phyloP scores from a whole-genome alignment of 1,284 basidiomycete species.

The Cerrena zonata region DNA sequence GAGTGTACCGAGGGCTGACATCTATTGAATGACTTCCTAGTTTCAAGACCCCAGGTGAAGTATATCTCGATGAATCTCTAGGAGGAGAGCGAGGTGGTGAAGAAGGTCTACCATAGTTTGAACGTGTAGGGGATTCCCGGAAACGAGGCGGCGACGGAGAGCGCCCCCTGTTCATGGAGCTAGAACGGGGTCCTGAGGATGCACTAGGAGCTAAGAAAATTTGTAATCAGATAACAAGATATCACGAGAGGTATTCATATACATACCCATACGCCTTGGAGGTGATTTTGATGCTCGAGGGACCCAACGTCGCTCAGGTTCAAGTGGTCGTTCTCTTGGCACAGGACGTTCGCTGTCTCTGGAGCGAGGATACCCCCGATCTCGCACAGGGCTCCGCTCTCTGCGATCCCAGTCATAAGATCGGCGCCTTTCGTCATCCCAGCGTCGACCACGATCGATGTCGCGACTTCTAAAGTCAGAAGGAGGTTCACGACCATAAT shows the following conservation, averaged over 20 bases:
- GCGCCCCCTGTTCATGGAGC: slow-evolving; percentile 13
- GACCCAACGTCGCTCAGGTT: slow-evolving; percentile 20
- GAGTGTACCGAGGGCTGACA: slow-evolving; percentile 3
- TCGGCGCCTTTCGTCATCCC: slow-evolving; percentile 16
- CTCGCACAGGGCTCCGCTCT: slow-evolving; percentile 12
- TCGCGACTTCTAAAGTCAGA: slow-evolving; percentile 16
- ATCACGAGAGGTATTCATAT: background rate
- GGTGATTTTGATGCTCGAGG: slow-evolving; percentile 25
- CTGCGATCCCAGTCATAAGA: slow-evolving; percentile 14
- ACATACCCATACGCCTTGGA: slow-evolving; percentile 24
- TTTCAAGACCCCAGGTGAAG: slow-evolving; percentile 18
- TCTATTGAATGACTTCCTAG: slow-evolving; percentile 33
- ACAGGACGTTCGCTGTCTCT: slow-evolving; percentile 16
- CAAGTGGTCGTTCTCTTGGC: slow-evolving; percentile 16
- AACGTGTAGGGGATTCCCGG: slow-evolving; percentile 10
- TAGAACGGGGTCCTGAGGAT: background rate
- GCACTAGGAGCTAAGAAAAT: background rate
- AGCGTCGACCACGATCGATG: slow-evolving; percentile 1
- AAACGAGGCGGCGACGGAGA: slow-evolving; percentile 16
- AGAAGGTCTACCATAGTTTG: slow-evolving; percentile 7
- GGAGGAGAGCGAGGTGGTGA: slow-evolving; percentile 3
- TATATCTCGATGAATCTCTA: slow-evolving; percentile 2
- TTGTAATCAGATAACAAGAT: too few species aligned
- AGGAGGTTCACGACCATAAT: slow-evolving; percentile 7
- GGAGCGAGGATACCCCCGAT: slow-evolving; percentile 4